These are phyloP conservation scores for Neospora caninum DNA, from an alignment of 169 alveolate genomes.

Conservation along the genomic window DNA sequence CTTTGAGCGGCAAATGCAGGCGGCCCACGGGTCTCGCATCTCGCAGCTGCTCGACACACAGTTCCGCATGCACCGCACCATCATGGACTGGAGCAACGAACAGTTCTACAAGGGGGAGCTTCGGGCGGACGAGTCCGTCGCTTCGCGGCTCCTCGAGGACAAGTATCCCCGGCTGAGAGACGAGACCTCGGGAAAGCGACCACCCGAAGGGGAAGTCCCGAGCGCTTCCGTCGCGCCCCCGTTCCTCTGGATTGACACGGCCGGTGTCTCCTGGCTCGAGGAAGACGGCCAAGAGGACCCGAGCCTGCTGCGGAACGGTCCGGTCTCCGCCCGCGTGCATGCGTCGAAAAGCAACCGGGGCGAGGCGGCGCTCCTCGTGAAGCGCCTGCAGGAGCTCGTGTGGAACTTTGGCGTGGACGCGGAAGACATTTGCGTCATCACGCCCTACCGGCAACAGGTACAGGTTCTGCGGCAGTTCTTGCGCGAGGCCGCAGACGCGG, in stretches of 20 bases:
- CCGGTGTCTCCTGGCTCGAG: constrained; percentile 38
- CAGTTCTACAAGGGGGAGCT: constrained; percentile 53
- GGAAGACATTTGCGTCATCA: constrained; percentile 42
- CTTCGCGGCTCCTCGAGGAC: not conserved
- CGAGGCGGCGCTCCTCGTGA: constrained; percentile 46
- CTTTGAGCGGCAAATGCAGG: constrained; percentile 47
- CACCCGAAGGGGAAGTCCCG: not conserved
- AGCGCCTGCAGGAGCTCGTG: constrained; percentile 25
- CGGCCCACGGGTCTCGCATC: not conserved
- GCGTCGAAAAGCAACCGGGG: constrained; percentile 35
- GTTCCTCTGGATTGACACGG: constrained; percentile 60
- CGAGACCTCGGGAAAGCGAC: not conserved
- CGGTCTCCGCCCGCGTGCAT: not conserved
- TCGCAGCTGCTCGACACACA: constrained; percentile 45
- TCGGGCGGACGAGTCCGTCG: constrained; percentile 20
- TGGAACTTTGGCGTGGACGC: not conserved
- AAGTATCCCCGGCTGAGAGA: not conserved
- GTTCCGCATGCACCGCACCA: constrained; percentile 54
- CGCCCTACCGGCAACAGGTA: constrained; percentile 61
- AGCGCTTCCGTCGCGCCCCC: constrained; percentile 1
- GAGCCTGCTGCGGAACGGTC: not conserved
- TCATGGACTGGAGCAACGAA: constrained; percentile 62
- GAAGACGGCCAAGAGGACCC: constrained; percentile 13
- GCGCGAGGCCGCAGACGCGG: not conserved
- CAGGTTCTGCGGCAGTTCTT: constrained; percentile 41